Evolutionary conservation across 257 asterid species (phyloP), one percentile per base, ranked within the genome.

Genomic region (Schizonepeta tenuifolia): DNA sequence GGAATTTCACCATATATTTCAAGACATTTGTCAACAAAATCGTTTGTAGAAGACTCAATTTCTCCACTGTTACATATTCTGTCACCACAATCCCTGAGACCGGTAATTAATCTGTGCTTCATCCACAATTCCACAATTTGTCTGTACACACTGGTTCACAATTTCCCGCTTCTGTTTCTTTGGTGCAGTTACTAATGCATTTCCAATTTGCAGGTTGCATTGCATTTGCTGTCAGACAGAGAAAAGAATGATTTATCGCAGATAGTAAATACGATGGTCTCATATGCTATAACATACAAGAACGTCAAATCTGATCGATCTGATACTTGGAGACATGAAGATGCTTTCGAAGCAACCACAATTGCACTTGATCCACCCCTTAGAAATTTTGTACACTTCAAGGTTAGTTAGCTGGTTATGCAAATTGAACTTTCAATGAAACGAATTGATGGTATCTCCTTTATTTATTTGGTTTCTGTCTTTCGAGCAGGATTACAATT

Each of bases 321-420:
- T 31, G 84, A 80, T 70, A 70, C 56, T 73, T 83, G 69, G 57
- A 83, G 83, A 75, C 86, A 78, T 51, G 95, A 77, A 63, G 85
- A 86, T 78, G 85, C 83, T 75, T 76, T 64, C 63, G 95, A 88
- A 69, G 85, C 83, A 61, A 79, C 90, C 36, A 31, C 77, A 59
- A 89, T 88, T 86, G 70, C 90, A 59, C 84, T 88, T 70, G 97
- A 94, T 85, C 99, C 99, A 51, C 92, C 96, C 33, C 77, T 94
- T 64, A 72, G 79, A 20, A 83, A 85, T 70, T 88, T 89, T 76
- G 70, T 88, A 69, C 82, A 77, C 69, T 91, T 89, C 85, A 87
- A 87, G 89, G 98, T 89, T 79, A 69, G 87, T 70, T 14, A 75
- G 40, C 62, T 74, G 13, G 69, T 67, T 58, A 24, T 77, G 57